A percentile compares a stretch with the other conserved stretches of the same genome.
These are phyloP conservation scores for Meripilus lineatus DNA, from an alignment of 1,284 basidiomycete genomes.

Conservation along the genomic window DNA sequence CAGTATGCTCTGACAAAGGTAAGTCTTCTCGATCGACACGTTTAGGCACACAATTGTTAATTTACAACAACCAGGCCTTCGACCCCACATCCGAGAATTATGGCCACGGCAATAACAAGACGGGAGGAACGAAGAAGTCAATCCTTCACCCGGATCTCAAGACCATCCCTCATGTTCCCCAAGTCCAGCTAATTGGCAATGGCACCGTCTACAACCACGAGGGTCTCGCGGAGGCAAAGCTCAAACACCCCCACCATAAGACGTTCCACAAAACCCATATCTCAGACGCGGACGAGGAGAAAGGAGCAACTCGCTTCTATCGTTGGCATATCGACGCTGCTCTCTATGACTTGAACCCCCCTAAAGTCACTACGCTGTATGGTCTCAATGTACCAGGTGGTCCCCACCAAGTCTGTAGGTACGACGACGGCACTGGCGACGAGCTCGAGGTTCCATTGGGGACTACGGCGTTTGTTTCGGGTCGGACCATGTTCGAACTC, in stretches of 20 bases:
- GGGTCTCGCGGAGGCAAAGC: conserved; percentile 64
- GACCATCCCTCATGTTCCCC: conserved; percentile 80
- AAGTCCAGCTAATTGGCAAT: conserved; percentile 85
- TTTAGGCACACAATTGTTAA: background rate
- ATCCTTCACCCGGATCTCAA: conserved; percentile 83
- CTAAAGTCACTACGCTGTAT: conserved; percentile 86
- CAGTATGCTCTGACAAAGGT: conserved; percentile 84
- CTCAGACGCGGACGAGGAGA: conserved; percentile 70
- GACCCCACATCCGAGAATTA: conserved; percentile 71
- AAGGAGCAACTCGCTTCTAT: conserved; percentile 81
- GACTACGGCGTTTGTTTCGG: conserved; percentile 81
- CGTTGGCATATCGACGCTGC: conserved; percentile 96
- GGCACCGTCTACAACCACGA: conserved; percentile 72
- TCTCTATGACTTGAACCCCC: conserved; percentile 82
- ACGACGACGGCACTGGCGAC: conserved; percentile 89
- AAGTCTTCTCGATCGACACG: conserved; percentile 5
- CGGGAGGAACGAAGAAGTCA: conserved; percentile 62
- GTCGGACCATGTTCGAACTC: conserved; percentile 83
- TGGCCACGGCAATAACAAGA: conserved; percentile 85
- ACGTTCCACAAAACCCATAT: conserved; percentile 88
- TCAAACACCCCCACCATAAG: conserved; percentile 81
- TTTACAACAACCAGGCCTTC: conserved; percentile 47
- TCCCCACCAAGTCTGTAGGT: conserved; percentile 61
- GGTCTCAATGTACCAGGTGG: conserved; percentile 75
- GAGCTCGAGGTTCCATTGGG: conserved; percentile 80